A percentile compares a stretch with the other conserved stretches of the same genome.
These are phyloP conservation scores for Triticum aestivum DNA, from an alignment of 176 grass and related monocot genomes.

Conservation along the genomic window IWGSC_CS_RefSeq_v2.1 NC_057807.1:490408824-490409323, in stretches of 20 bases:
- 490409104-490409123: not conserved
- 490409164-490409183: constrained; percentile 6
- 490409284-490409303: not conserved
- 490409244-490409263: not conserved
- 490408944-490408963: not conserved
- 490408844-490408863: constrained; percentile 68
- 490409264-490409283: not conserved
- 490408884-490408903: not conserved
- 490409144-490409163: constrained; percentile 15
- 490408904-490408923: not conserved
- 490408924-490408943: not conserved
- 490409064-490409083: constrained; percentile 61
- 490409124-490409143: constrained; percentile 16
- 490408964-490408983: not conserved
- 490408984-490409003: not conserved
- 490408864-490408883: constrained; percentile 57
- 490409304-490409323: not conserved
- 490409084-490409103: constrained; percentile 43
- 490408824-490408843: constrained; percentile 15
- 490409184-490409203: not conserved
- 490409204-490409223: not conserved
- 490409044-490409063: constrained; percentile 45
- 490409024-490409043: not conserved
- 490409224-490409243: not conserved
- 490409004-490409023: not conserved